Evolutionary conservation across 345 rosid species (phyloP), one percentile per base, ranked within the genome.

Genomic region (Gossypium rotundifolium): DNA sequence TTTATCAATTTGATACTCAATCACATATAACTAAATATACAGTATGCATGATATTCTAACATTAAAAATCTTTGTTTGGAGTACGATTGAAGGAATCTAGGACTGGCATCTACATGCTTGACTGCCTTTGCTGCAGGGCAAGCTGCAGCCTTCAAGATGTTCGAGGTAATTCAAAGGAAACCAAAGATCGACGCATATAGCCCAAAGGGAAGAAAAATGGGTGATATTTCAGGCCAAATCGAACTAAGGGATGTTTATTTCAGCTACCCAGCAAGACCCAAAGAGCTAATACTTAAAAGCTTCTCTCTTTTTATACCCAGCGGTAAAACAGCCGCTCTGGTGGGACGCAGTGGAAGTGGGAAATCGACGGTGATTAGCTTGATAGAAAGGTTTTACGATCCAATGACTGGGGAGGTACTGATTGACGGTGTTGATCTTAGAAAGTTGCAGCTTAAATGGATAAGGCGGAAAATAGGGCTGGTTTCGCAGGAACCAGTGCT

Each of bases 311-410:
- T 68, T 16, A 92, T 92, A 46, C 76, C 88, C 0, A 82, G 88
- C 22, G 97, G 97, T 7, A 80, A 86, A 22, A 90, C 93, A 20
- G 85, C 90, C 51, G 97, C 97, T 7, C 74, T 92, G 75, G 97
- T 92, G 33, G 97, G 97, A 51, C 89, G 90, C 63, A 92, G 93
- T 20, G 97, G 97, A 69, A 87, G 97, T 62, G 95, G 95, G 18
- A 92, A 90, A 76, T 92, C 97, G 5, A 92, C 97, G 0, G 90
- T 88, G 7, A 85, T 90, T 23, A 88, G 89, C 79, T 73, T 92
- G 65, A 85, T 92, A 4, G 92, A 92, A 82, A 87, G 96, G 79
- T 92, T 90, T 70, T 92, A 90, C 42, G 97, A 92, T 77, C 97
- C 93, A 0, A 83, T 74, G 25, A 62, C 88, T 0, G 95, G 95